Percentiles rank a stretch among this genome's conserved stretches.
phyloP scores from a whole-genome alignment of 2,329 filamentous ascomycete species.

The Botrytis aclada region DNA sequence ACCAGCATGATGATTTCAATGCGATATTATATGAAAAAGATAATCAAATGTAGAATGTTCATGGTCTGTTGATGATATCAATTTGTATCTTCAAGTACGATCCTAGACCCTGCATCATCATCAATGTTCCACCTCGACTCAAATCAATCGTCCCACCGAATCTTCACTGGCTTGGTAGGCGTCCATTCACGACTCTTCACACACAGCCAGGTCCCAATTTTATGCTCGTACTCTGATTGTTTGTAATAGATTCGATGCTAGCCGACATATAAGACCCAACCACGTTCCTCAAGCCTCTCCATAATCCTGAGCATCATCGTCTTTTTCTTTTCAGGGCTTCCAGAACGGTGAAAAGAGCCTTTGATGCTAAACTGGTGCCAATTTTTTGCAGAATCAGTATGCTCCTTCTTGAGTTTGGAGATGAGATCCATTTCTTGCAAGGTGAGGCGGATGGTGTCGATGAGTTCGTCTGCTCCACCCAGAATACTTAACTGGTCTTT shows the following conservation, averaged over 20 bases:
- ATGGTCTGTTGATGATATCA: background rate
- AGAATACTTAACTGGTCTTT: slow-evolving; percentile 1
- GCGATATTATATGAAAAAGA: accelerated
- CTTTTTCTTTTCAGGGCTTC: background rate
- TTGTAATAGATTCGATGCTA: background rate
- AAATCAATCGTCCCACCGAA: background rate
- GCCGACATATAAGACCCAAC: slow-evolving; percentile 3
- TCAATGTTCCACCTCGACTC: background rate
- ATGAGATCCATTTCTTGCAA: slow-evolving; percentile 12
- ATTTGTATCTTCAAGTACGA: background rate
- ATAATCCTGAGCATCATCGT: slow-evolving; percentile 6
- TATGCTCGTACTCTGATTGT: background rate
- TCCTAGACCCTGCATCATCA: background rate
- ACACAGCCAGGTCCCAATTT: slow-evolving; percentile 11
- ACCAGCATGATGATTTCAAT: background rate
- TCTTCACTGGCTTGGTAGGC: slow-evolving; percentile 2
- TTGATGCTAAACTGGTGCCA: background rate
- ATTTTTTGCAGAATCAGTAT: background rate
- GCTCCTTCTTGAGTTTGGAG: background rate
- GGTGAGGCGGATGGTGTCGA: slow-evolving; percentile 13
- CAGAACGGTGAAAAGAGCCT: background rate
- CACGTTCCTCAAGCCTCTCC: slow-evolving; percentile 17
- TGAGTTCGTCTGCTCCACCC: slow-evolving; percentile 12
- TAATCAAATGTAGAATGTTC: background rate
- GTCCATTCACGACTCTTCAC: slow-evolving; percentile 17